phyloP scores from a whole-genome alignment of 2,329 filamentous ascomycete genomes.

The Penicillium sp. region DNA sequence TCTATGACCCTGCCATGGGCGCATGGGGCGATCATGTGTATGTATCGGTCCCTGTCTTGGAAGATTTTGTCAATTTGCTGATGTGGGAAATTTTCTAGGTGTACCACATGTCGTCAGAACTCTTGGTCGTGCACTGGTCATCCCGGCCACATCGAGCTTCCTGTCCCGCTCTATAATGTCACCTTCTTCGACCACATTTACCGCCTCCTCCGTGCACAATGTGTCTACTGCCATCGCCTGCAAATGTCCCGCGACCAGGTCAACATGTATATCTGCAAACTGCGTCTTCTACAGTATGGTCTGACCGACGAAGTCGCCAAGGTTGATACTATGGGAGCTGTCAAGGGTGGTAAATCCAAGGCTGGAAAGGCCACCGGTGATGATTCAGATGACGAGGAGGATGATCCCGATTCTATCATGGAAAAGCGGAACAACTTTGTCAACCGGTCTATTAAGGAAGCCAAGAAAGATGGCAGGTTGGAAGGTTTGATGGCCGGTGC shows the following conservation, averaged over 20 bases:
- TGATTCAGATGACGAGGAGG: conserved; percentile 68
- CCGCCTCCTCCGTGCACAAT: conserved; percentile 82
- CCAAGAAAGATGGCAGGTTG: conserved; percentile 53
- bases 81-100: conserved; percentile 58
- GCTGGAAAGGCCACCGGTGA: conserved; percentile 56
- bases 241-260: conserved; percentile 76
- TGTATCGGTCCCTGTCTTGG: conserved; percentile 38
- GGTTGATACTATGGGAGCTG: conserved; percentile 56
- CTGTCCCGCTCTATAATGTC: conserved; percentile 92
- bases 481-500: conserved; percentile 52
- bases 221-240: conserved; percentile 86
- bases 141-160: conserved; percentile 91
- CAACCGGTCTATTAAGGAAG: conserved; percentile 67
- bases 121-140: conserved; percentile 86
- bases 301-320: conserved; percentile 69
- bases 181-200: conserved; percentile 92
- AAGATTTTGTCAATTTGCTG: conserved; percentile 20
- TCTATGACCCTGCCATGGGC: conserved; percentile 90
- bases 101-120: conserved; percentile 87
- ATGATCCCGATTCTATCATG: conserved; percentile 57
- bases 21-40: conserved; percentile 85
- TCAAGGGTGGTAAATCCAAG: conserved; percentile 51
- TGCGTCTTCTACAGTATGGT: conserved; percentile 83
- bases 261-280: conserved; percentile 79
- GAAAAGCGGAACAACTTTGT: conserved; percentile 69